Evolutionary conservation across 176 grass and related monocot genomes (phyloP), one percentile per base, ranked within the genome.

Genomic region (Paspalum notatum): DNA sequence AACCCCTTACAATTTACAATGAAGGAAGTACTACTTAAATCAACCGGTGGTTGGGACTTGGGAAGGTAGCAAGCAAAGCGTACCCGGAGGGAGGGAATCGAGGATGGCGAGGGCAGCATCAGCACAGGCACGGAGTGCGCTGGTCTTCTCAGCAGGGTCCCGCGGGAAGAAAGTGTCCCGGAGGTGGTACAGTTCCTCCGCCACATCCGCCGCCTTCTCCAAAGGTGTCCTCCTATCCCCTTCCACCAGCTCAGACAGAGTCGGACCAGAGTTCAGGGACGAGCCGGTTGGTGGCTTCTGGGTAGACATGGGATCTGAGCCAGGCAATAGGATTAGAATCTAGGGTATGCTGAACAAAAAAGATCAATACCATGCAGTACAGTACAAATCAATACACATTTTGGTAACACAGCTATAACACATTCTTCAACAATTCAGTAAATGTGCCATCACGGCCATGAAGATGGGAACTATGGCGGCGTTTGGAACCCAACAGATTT

Each of bases 141-240:
- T 82, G 20, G 65, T 21, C 85, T 97, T 97, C 59, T 97, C 87
- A 12, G 66, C 55, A 45, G 84, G 89, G 80, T 97, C 85, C 40
- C 7, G 68, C 17, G 91, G 91, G 56, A 97, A 97, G 77, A 85
- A 94, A 8, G 87, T 97, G 80, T 97, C 94, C 27, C 91, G 94
- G 78, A 97, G 51, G 60, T 61, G 87, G 80, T 97, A 97, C 32
- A 97, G 67, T 66, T 97, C 91, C 18, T 92, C 89, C 6, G 70
- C 84, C 22, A 79, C 75, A 5, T 85, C 85, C 43, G 64, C 70
- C 2, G 75, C 87, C 42, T 75, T 62, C 72, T 75, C 85, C 46
- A 97, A 22, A 48, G 55, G 45, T 45, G 66, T n/a, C n/a, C n/a
- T 43, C 64, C 55, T 52, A 8, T 20, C 47, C 9, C 18, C 64